Conservation (phyloP, 768 basidiomycete species). For the Suillus americanus region DNA sequence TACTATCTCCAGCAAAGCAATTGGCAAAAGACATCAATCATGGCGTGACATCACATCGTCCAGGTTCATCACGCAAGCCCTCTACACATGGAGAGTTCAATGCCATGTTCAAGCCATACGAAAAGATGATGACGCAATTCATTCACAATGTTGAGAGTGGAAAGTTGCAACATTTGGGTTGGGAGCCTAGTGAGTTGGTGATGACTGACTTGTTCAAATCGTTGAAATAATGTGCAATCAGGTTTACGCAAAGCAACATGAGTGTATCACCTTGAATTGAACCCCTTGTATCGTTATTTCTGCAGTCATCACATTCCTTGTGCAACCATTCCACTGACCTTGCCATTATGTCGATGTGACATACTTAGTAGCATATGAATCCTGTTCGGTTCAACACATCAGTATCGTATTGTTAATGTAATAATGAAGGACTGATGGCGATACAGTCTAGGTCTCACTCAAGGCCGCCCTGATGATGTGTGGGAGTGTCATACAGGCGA, state of each 20-base stretch:
- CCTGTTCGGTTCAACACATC: background rate
- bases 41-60: constrained; percentile 4
- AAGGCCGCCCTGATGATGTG: background rate
- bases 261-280: background rate
- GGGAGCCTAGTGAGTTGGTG: constrained; percentile 23
- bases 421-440: background rate
- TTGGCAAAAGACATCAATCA: constrained; percentile 17
- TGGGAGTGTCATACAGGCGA: background rate
- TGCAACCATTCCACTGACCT: background rate
- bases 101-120: constrained; percentile 15
- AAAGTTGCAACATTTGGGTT: constrained; percentile 22
- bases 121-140: constrained; percentile 21
- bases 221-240: background rate
- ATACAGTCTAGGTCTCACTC: background rate
- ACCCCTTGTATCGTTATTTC: background rate
- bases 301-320: background rate
- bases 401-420: background rate
- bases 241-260: constrained; percentile 4
- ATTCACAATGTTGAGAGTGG: constrained; percentile 21
- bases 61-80: constrained; percentile 11
- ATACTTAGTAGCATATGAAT: background rate
- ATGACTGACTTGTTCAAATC: background rate
- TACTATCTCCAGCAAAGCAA: background rate
- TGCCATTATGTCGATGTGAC: background rate
- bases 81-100: constrained; percentile 23